A percentile compares a stretch with the other conserved stretches of the same genome.
phyloP scores from a whole-genome alignment of 495 filamentous ascomycete species.

The Penicillium cinerascens region DNA sequence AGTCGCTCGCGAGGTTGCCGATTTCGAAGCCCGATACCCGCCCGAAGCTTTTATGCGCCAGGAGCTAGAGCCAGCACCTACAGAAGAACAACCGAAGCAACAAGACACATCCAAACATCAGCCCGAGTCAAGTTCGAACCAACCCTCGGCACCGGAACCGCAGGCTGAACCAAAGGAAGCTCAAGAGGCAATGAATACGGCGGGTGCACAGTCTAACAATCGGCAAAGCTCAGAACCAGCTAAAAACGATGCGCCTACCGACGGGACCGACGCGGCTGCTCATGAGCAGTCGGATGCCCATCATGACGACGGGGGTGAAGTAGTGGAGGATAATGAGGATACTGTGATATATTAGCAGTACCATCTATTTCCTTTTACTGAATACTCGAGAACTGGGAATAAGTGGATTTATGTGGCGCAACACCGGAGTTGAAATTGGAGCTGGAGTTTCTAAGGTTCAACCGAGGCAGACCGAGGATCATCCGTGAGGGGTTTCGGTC shows the following conservation, averaged over 20 bases:
- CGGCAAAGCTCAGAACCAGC: conserved; percentile 20
- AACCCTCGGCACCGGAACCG: conserved; percentile 15
- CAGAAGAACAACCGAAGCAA: conserved; percentile 8
- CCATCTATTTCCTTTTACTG: not conserved
- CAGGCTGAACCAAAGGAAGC: conserved; percentile 18
- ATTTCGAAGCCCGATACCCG: conserved; percentile 43
- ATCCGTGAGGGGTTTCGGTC: conserved; percentile 3
- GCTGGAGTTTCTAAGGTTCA: too few relatives aligned
- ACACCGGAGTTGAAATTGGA: not conserved
- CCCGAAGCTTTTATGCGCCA: conserved; percentile 16
- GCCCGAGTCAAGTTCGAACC: conserved; percentile 2
- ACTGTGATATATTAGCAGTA: conserved; percentile 73
- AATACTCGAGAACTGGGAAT: not conserved
- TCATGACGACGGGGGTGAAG: conserved; percentile 61
- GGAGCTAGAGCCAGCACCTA: conserved; percentile 7
- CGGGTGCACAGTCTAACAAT: conserved; percentile 25
- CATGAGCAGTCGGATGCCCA: conserved; percentile 26
- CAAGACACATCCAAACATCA: conserved; percentile 9
- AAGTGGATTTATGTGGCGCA: not conserved
- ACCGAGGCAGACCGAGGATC: conserved; percentile 8
- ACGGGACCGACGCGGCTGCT: conserved; percentile 14
- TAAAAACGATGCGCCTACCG: conserved; percentile 13
- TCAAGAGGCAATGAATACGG: conserved; percentile 24
- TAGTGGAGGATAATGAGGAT: conserved; percentile 76
- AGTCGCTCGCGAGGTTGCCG: conserved; percentile 48